Conservation (phyloP, 257 asterid genomes). For the Knoxia roxburghii region DNA sequence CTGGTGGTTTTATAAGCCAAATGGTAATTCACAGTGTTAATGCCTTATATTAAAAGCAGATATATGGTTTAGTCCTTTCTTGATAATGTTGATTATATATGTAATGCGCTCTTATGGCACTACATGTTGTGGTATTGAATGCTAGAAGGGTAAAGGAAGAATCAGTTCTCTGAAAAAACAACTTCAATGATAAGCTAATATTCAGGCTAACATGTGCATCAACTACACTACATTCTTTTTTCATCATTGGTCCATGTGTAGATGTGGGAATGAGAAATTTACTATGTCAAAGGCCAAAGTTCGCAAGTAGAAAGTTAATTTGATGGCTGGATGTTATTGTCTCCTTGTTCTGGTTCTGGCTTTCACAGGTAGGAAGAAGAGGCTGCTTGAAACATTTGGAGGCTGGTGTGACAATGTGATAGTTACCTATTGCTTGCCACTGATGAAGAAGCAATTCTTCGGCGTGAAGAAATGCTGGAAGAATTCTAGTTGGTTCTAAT, state of each 20-base stretch:
- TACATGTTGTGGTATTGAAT: neutral
- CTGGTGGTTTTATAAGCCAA: slow-evolving; percentile 69
- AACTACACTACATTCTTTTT: neutral
- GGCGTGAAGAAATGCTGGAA: slow-evolving; percentile 45
- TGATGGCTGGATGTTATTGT: neutral
- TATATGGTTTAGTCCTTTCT: neutral
- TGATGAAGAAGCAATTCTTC: slow-evolving; percentile 81
- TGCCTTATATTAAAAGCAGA: neutral
- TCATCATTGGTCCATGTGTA: neutral
- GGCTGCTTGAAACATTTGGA: slow-evolving; percentile 69
- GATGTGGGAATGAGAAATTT: neutral
- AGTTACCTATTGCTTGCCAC: slow-evolving; percentile 73
- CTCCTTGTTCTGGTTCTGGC: neutral
- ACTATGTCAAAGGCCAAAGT: neutral
- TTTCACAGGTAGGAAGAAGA: slow-evolving; percentile 63
- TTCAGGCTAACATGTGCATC: neutral
- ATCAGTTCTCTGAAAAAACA: neutral
- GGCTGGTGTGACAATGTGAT: slow-evolving; percentile 96
- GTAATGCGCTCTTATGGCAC: neutral
- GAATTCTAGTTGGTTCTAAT: too few relatives aligned
- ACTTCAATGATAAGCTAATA: neutral
- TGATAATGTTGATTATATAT: neutral
- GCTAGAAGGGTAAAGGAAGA: neutral
- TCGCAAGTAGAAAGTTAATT: neutral
- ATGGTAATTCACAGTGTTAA: slow-evolving; percentile 33